Conservation (phyloP, 1,139 yeast genomes). For the Yamadazyma membranifaciens region DNA sequence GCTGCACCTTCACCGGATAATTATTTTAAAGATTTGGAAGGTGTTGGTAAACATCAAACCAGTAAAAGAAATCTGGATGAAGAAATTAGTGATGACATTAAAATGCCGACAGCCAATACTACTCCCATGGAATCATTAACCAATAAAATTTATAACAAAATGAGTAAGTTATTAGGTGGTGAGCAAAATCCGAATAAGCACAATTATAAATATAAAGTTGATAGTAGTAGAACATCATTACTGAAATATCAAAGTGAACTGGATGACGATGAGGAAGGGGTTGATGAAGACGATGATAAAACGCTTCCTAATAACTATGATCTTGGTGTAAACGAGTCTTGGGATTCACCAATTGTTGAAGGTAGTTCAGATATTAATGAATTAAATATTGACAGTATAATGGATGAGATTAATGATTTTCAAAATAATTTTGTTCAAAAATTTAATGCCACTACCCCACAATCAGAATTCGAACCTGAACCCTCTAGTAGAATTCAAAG, state of each 20-base stretch:
- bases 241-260: constrained; percentile 26
- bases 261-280: constrained; percentile 28
- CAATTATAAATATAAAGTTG: constrained; percentile 1
- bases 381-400: constrained; percentile 20
- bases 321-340: constrained; percentile 3
- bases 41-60: background rate
- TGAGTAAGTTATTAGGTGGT: constrained; percentile 9
- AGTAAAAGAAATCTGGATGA: background rate
- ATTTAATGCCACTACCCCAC: constrained; percentile 13
- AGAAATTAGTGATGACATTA: background rate
- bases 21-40: constrained; percentile 19
- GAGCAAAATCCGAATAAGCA: background rate
- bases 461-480: constrained; percentile 5
- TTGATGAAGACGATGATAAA: constrained; percentile 15
- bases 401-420: constrained; percentile 32
- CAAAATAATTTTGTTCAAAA: constrained; percentile 31
- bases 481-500: constrained; percentile 32
- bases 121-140: constrained; percentile 11
- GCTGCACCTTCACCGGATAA: constrained; percentile 21
- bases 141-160: constrained; percentile 14
- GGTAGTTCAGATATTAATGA: constrained; percentile 3
- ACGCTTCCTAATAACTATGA: background rate
- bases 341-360: constrained; percentile 11
- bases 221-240: constrained; percentile 4
- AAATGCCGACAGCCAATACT: constrained; percentile 2